These are phyloP conservation scores for Suillus placidus DNA, from an alignment of 768 basidiomycete species.

Conservation along the genomic window DNA sequence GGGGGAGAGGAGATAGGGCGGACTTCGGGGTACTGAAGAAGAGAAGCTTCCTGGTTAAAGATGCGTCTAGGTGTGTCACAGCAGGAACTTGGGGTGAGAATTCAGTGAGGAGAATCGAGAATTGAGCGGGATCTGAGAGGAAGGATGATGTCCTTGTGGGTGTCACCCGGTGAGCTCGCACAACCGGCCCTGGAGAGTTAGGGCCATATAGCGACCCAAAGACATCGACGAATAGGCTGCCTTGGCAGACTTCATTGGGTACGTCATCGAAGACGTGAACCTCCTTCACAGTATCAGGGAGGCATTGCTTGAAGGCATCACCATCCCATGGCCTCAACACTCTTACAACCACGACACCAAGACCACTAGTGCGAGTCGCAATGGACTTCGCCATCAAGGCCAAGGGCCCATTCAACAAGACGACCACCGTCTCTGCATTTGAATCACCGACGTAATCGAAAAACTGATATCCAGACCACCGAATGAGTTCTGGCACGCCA, in stretches of 20 bases:
- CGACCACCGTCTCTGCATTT: slow-evolving; percentile 64
- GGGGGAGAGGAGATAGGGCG: slow-evolving; percentile 49
- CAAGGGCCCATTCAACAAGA: slow-evolving; percentile 75
- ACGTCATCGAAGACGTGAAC: slow-evolving; percentile 84
- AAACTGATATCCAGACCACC: slow-evolving; percentile 63
- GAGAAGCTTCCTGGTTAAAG: slow-evolving; percentile 49
- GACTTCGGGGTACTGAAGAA: slow-evolving; percentile 55
- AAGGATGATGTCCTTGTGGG: slow-evolving; percentile 59
- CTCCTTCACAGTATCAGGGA: slow-evolving; percentile 60
- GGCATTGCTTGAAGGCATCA: slow-evolving; percentile 53
- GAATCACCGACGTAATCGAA: slow-evolving; percentile 77
- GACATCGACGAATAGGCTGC: slow-evolving; percentile 72
- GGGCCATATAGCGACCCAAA: slow-evolving; percentile 57
- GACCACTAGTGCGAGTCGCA: slow-evolving; percentile 43
- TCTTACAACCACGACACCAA: slow-evolving; percentile 73
- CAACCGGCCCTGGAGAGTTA: slow-evolving; percentile 35
- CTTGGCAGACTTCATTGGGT: slow-evolving; percentile 59
- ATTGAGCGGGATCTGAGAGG: slow-evolving; percentile 44
- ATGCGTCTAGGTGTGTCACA: slow-evolving; percentile 27
- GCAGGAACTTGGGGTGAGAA: slow-evolving; percentile 30
- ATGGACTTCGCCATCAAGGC: slow-evolving; percentile 65
- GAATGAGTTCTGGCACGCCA: slow-evolving; percentile 52
- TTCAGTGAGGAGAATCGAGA: slow-evolving; percentile 44
- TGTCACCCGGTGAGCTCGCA: slow-evolving; percentile 61
- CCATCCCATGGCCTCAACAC: slow-evolving; percentile 86